A percentile compares a stretch with the other conserved stretches of the same genome.
Evolutionary conservation across 768 basidiomycete species (phyloP).

Genomic region (Melanogaster broomeanus): DNA sequence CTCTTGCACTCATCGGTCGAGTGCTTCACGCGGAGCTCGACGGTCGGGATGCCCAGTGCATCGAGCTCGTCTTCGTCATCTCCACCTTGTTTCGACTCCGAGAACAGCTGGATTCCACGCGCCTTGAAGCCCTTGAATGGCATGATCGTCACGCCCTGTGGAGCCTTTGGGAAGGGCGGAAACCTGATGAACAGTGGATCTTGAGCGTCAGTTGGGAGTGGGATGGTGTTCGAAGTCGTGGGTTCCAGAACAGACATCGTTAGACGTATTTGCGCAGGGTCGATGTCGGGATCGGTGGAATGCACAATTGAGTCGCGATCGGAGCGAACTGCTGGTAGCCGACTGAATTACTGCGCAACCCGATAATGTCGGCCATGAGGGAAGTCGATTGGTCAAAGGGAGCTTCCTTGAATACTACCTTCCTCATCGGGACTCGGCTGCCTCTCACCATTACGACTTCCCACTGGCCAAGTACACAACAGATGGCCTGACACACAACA

Average conservation of each 20-base stretch:
- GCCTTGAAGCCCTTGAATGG: constrained; percentile 61
- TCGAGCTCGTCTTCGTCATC: constrained; percentile 55
- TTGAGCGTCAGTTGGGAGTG: background rate
- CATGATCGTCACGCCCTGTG: constrained; percentile 47
- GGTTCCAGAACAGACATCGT: constrained; percentile 24
- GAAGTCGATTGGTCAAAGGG: no score
- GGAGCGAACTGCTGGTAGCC: constrained; percentile 1
- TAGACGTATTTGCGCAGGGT: constrained; percentile 15
- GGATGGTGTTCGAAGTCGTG: constrained; percentile 11
- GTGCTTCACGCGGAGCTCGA: constrained; percentile 55
- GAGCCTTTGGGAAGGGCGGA: constrained; percentile 50
- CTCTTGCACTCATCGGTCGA: constrained; percentile 56
- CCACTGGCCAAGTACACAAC: no score
- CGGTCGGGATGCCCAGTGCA: constrained; percentile 65
- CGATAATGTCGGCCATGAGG: constrained; percentile 14
- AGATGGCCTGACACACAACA: no score
- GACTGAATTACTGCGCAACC: constrained; percentile 3
- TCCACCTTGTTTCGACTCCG: constrained; percentile 34
- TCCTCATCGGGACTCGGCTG: constrained; percentile 23
- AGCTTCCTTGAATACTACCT: constrained; percentile 4
- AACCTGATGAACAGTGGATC: constrained; percentile 34
- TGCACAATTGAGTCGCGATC: constrained; percentile 17
- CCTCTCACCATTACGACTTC: no score
- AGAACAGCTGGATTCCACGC: constrained; percentile 54
- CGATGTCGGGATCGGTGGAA: constrained; percentile 3